Evolutionary conservation across 2,329 filamentous ascomycete genomes (phyloP).

Genomic region (Colletotrichum truncatum): DNA sequence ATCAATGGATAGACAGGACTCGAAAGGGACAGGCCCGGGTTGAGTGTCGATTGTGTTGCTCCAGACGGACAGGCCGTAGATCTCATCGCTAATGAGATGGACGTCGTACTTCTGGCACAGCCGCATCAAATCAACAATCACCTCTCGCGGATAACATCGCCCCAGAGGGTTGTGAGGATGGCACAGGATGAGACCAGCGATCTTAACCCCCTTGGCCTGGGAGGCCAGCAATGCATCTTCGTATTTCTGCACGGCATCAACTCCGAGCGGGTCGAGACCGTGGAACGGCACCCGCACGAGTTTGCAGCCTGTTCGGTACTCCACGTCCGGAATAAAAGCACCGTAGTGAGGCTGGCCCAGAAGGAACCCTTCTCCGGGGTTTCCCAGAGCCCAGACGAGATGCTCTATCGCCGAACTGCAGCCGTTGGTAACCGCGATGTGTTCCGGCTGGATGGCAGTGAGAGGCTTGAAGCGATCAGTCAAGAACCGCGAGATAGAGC

Average conservation of each 20-base stretch:
- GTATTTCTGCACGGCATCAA: background rate
- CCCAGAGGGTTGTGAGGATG: slow-evolving; percentile 47
- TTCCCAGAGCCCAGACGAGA: slow-evolving; percentile 47
- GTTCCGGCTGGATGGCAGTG: slow-evolving; percentile 38
- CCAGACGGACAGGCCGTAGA: slow-evolving; percentile 55
- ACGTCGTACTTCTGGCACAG: slow-evolving; percentile 41
- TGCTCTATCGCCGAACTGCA: slow-evolving; percentile 52
- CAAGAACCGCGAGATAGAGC: slow-evolving; percentile 45
- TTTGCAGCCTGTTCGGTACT: slow-evolving; percentile 47
- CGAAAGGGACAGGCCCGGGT: slow-evolving; percentile 45
- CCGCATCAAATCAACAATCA: slow-evolving; percentile 8
- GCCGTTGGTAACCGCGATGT: slow-evolving; percentile 50
- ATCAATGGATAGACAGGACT: slow-evolving; percentile 47
- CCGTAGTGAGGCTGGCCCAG: slow-evolving; percentile 57
- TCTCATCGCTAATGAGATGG: slow-evolving; percentile 57
- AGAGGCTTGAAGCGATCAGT: slow-evolving; percentile 42
- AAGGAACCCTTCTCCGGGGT: slow-evolving; percentile 50
- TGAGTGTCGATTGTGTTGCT: slow-evolving; percentile 47
- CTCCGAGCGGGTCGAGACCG: background rate
- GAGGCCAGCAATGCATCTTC: slow-evolving; percentile 44
- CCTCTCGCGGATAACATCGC: slow-evolving; percentile 7
- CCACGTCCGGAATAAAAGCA: slow-evolving; percentile 56
- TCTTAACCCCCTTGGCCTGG: slow-evolving; percentile 32
- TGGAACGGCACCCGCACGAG: slow-evolving; percentile 13
- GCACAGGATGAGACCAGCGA: slow-evolving; percentile 9